Percentiles rank a stretch among this genome's conserved stretches.
phyloP scores from a whole-genome alignment of 495 filamentous ascomycete genomes.

The Trichoderma orchidacearum region DNA sequence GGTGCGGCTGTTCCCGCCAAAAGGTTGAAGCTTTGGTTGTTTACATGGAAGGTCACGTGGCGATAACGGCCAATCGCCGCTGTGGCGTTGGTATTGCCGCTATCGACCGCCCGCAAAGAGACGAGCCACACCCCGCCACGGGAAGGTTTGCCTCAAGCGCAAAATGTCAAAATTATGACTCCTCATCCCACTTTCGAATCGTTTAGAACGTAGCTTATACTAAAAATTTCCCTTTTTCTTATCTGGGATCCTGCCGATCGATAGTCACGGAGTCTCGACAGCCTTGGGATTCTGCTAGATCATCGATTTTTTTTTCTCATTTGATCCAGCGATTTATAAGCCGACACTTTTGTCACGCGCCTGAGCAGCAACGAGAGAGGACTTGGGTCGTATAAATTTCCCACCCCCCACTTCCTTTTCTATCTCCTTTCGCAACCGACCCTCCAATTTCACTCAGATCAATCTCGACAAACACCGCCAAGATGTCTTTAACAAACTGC shows the following conservation, averaged over 20 bases:
- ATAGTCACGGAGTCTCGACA: background rate
- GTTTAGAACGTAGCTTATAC: background rate
- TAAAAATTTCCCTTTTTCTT: background rate
- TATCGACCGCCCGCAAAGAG: background rate
- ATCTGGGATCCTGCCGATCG: background rate
- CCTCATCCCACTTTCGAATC: conserved; percentile 1
- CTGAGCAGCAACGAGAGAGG: background rate
- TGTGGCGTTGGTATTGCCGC: background rate
- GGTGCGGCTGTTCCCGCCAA: background rate
- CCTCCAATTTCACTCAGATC: background rate
- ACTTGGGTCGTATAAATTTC: background rate
- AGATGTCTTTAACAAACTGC: conserved; percentile 96
- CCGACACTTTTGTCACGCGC: background rate
- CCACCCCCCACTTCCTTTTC: background rate
- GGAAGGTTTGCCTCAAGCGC: background rate
- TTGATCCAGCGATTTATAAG: background rate
- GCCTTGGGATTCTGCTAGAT: background rate
- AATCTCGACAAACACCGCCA: conserved; percentile 11
- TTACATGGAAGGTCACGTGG: conserved; percentile 1
- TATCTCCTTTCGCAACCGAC: background rate
- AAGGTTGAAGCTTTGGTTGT: background rate
- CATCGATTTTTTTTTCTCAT: background rate
- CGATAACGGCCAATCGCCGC: background rate
- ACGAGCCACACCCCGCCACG: conserved; percentile 1
- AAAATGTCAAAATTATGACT: conserved; percentile 6